phyloP scores from a whole-genome alignment of 2,329 filamentous ascomycete species.

The Eurotiales sp. region DNA sequence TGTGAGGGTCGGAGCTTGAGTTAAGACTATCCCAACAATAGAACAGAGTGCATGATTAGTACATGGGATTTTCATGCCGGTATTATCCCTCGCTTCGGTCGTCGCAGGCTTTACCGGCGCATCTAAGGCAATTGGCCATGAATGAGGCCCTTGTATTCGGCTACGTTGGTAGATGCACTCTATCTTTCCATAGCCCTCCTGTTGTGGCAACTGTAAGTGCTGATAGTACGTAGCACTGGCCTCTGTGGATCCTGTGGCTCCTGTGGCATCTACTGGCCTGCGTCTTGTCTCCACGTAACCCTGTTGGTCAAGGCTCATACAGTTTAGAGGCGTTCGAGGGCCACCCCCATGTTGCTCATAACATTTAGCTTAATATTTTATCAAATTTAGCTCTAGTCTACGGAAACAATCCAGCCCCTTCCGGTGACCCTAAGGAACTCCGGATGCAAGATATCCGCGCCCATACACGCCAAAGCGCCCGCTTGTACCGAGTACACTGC shows the following conservation, averaged over 20 bases:
- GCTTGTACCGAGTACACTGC: background rate
- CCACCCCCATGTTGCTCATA: background rate
- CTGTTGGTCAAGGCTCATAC: background rate
- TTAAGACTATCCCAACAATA: background rate
- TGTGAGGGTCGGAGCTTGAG: background rate
- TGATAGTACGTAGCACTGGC: background rate
- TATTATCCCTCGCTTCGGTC: constrained; percentile 13
- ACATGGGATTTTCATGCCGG: background rate
- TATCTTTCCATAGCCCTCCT: background rate
- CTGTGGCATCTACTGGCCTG: background rate
- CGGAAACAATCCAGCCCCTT: constrained; percentile 1
- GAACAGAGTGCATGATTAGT: constrained; percentile 4
- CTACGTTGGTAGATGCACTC: background rate
- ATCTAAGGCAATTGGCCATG: constrained; percentile 2
- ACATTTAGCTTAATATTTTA: background rate
- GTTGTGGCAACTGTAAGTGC: background rate
- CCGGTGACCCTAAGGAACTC: background rate
- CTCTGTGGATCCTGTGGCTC: background rate
- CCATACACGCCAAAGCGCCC: background rate
- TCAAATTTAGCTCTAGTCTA: too few relatives aligned
- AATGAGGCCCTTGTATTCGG: background rate
- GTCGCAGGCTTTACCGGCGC: background rate
- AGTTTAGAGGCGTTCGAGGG: too few relatives aligned
- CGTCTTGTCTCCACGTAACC: background rate
- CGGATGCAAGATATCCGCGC: background rate